Percentiles rank a stretch among this genome's conserved stretches.
Conservation (phyloP, 108 stramenopile genomes). For the Nitzschia sp. region DNA sequence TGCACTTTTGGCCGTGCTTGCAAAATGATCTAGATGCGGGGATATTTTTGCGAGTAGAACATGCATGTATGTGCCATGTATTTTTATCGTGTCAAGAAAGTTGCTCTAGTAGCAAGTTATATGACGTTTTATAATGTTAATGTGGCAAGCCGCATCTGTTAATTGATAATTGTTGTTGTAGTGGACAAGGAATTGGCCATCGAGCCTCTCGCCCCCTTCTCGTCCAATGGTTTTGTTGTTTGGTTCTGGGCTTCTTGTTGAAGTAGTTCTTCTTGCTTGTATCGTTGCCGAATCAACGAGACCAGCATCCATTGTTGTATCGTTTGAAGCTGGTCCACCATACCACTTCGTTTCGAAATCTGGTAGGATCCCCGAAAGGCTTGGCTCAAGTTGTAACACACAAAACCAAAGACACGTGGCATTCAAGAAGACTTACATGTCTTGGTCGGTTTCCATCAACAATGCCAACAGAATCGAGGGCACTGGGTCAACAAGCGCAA, state of each 20-base stretch:
- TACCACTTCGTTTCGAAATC: conserved; percentile 12
- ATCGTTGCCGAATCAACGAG: not conserved
- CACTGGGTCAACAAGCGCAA: not conserved
- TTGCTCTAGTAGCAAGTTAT: too few relatives aligned
- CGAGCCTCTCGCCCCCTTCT: too few relatives aligned
- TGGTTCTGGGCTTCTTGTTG: not conserved
- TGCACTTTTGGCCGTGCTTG: too few relatives aligned
- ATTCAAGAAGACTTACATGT: conserved; percentile 59
- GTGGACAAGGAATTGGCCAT: too few relatives aligned
- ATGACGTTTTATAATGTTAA: too few relatives aligned
- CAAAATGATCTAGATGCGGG: too few relatives aligned
- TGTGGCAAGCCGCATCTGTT: too few relatives aligned
- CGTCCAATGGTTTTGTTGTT: too few relatives aligned
- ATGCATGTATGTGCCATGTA: too few relatives aligned
- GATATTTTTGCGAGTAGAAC: too few relatives aligned
- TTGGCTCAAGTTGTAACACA: conserved; percentile 54
- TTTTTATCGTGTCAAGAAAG: too few relatives aligned
- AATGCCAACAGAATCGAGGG: conserved; percentile 23
- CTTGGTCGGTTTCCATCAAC: conserved; percentile 48
- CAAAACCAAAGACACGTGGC: conserved; percentile 57
- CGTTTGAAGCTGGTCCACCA: not conserved
- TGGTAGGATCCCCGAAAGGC: conserved; percentile 40
- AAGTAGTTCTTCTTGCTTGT: not conserved
- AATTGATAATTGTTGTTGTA: too few relatives aligned
- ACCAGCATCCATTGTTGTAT: not conserved